Conservation (phyloP, 2,329 filamentous ascomycete species). For the Alternaria sp. region DNA sequence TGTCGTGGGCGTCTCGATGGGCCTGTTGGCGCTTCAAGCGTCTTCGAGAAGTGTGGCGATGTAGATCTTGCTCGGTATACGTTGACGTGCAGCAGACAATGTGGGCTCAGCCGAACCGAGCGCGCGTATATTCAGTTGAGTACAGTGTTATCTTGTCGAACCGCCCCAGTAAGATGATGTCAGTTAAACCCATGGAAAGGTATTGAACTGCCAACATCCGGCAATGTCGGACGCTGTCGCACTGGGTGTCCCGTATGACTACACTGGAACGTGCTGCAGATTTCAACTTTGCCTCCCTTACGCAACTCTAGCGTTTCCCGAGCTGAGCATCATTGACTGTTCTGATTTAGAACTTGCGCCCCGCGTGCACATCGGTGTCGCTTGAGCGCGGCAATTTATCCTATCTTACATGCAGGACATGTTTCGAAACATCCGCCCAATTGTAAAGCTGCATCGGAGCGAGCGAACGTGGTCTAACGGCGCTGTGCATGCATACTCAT, state of each 20-base stretch:
- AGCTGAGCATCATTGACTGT: neutral
- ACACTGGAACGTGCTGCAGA: neutral
- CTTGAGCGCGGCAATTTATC: conserved; percentile 9
- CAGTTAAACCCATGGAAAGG: neutral
- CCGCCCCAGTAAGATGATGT: neutral
- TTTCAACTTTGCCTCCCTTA: neutral
- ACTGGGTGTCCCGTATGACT: neutral
- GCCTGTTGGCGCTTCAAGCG: conserved; percentile 12
- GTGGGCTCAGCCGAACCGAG: conserved; percentile 14
- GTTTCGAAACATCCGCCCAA: conserved; percentile 41
- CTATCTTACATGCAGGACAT: conserved; percentile 24
- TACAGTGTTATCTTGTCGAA: conserved; percentile 11
- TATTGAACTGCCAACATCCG: neutral
- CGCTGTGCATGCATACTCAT: conserved; percentile 27
- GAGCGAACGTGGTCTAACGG: conserved; percentile 7
- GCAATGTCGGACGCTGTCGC: neutral
- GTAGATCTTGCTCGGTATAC: conserved; percentile 1
- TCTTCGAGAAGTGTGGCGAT: conserved; percentile 9
- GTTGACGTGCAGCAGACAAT: conserved; percentile 10
- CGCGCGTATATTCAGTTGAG: conserved; percentile 1
- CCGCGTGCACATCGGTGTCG: neutral
- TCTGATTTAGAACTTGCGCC: neutral
- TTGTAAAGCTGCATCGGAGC: conserved; percentile 9
- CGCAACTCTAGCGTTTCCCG: neutral
- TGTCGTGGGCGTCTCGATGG: conserved; percentile 15